Percentiles rank a stretch among this genome's conserved stretches.
Evolutionary conservation across 139 green algal genomes (phyloP).

Genomic region (Mesostigma viride): DNA sequence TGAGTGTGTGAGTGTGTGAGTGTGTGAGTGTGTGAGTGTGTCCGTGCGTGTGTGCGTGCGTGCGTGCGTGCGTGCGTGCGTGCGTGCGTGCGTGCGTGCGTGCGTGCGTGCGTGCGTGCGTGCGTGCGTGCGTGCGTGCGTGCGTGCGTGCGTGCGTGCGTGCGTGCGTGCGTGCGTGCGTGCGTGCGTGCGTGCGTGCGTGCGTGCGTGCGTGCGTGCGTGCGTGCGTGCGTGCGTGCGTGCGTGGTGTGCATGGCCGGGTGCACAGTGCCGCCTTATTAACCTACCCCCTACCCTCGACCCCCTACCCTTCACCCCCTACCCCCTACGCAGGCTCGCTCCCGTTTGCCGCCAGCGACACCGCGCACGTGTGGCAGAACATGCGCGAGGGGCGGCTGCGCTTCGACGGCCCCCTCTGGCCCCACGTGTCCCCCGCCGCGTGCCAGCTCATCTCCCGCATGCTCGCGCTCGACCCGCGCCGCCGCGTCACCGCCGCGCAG

Average conservation of each 20-base stretch:
- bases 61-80: slow-evolving; percentile 2
- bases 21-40: too few relatives aligned
- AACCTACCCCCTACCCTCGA: too few relatives aligned
- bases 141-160: not conserved
- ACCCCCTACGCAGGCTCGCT: too few relatives aligned
- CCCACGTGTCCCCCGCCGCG: slow-evolving; percentile 15
- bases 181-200: slow-evolving; percentile 1
- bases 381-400: slow-evolving; percentile 16
- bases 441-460: slow-evolving; percentile 28
- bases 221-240: slow-evolving; percentile 10
- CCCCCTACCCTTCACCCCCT: too few relatives aligned
- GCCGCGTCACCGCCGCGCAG: slow-evolving; percentile 22
- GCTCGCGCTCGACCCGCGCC: slow-evolving; percentile 14
- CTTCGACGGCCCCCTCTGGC: slow-evolving; percentile 20
- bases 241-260: too few relatives aligned
- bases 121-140: not conserved
- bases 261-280: too few relatives aligned
- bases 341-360: too few relatives aligned
- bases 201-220: slow-evolving; percentile 1
- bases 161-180: slow-evolving; percentile 1
- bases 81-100: not conserved
- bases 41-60: not conserved
- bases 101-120: not conserved
- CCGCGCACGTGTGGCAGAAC: too few relatives aligned
- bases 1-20: not conserved